Evolutionary conservation across 306 rosid species (phyloP), one percentile per base, ranked within the genome.

Genomic region (Purshia tridentata): DNA sequence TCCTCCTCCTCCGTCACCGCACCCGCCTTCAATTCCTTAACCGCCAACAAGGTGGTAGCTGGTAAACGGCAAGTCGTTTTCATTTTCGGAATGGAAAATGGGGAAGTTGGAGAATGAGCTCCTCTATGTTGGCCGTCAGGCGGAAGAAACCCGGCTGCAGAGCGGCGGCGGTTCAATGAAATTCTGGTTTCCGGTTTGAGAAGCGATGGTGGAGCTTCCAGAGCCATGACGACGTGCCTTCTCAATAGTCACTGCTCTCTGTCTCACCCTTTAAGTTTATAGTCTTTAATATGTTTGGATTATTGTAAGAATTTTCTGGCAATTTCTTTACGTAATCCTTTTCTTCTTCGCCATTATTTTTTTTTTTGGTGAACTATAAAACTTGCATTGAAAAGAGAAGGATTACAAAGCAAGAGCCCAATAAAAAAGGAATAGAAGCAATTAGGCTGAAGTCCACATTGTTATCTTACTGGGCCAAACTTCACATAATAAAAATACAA

Each of bases 11-110:
- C 76, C 53, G 51, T 48, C 18, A 39, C 72, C 19, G 44, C 44
- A 29, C 7, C 54, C 55, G 70, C 54, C 16, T 66, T 52, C 15
- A 69, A 16, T 40, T 70, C 74, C 6, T 67, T 71, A 41, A 82
- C 72, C 46, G 83, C 72, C 82, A 84, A 72, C 37, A 73, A 29
- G 35, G 35, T 23, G 37, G 72, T 58, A 6, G 82, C 47, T 9
- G 81, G 54, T 5, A 70, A 47, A 10, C 72, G 74, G 62, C 40
- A 47, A 65, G 15, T 42, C 41, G 69, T 14, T 69, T 37, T 78
- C 5, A 40, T 9, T 69, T 35, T 76, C 3, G 50, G 72, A 57
- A 35, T 4, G 13, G 65, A 35, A 7, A 71, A 41, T 7, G 65
- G 49, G 61, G 55, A 19, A 62, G 58, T 18, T 37, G 52, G 37